These are phyloP conservation scores for Castanea mollissima DNA, from an alignment of 306 rosid genomes.

Conservation along the genomic window DNA sequence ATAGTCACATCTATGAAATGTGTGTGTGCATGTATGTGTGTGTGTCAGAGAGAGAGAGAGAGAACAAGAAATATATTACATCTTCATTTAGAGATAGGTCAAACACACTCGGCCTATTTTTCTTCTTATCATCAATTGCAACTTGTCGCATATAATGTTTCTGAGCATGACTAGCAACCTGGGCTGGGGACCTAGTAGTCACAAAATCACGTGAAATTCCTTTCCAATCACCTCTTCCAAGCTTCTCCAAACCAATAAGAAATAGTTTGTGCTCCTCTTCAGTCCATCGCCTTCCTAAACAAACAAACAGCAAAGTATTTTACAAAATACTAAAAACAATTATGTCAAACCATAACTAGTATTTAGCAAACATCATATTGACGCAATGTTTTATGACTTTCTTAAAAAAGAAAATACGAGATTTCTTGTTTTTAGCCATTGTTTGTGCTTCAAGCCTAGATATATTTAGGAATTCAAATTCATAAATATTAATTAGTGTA, in stretches of 20 bases:
- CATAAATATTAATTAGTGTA: background rate
- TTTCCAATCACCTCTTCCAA: conserved; percentile 69
- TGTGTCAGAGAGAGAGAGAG: no score
- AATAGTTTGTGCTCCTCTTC: conserved; percentile 52
- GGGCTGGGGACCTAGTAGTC: conserved; percentile 49
- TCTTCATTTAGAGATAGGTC: conserved; percentile 33
- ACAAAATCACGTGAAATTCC: conserved; percentile 53
- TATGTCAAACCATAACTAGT: background rate
- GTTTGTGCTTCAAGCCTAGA: no score
- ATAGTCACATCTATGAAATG: no score
- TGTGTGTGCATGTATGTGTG: no score
- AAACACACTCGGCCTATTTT: conserved; percentile 53
- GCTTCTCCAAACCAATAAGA: conserved; percentile 42
- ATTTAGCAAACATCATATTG: background rate
- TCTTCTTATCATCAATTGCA: conserved; percentile 30
- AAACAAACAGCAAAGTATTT: background rate
- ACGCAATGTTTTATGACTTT: background rate
- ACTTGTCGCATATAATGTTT: conserved; percentile 47
- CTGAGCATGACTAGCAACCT: conserved; percentile 77
- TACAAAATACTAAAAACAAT: no score
- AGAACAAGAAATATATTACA: no score
- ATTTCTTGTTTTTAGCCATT: no score
- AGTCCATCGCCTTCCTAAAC: conserved; percentile 50
- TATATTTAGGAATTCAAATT: background rate
- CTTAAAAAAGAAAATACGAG: background rate